Evolutionary conservation across 345 rosid genomes (phyloP), one percentile per base, ranked within the genome.

Genomic region (Eutrema japonicum): DNA sequence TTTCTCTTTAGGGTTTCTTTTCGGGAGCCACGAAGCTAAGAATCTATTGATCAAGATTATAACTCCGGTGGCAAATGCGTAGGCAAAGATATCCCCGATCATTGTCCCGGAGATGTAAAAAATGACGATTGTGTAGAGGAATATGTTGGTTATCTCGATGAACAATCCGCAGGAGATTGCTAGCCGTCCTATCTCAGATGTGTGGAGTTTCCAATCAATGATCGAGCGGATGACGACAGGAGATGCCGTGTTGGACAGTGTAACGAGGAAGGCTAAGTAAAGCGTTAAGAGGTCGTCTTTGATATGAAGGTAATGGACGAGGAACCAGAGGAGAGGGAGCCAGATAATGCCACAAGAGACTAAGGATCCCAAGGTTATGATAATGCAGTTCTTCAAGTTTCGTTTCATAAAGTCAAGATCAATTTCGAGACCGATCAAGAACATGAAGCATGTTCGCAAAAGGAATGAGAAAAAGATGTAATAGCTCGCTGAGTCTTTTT

Each of bases 351-450:
- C 14, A 66, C 86, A 74, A 7, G 67, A 9, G 4, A 77, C 0
- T 41, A 85, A 30, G 3, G 87, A 87, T 4, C 88, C 85, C 0
- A 59, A 74, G 4, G 97, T 83, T 33, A 93, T 57, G 18, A 79
- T 71, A 64, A 79, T 59, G 2, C 88, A 80, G 2, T 73, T 68
- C 7, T 81, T 82, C 49, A 89, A n/a, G 71, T 86, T 86, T 18
- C 88, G 84, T 57, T 72, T 78, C 2, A 84, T 37, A 67, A 85
- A 91, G 65, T 88, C 71, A 41, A 82, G 70, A 67, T 89, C 98
- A 10, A 79, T 73, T 76, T 91, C 89, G 3, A 91, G 82, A 7
- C 96, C 97, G 64, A 91, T 84, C 75, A 85, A 78, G 85, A 94
- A 94, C 90, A 88, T 88, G 70, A 94, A 86, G 42, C 85, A 66